These are phyloP conservation scores for Penicillium crustosum DNA, from an alignment of 2,329 filamentous ascomycete species.

Conservation along the genomic window DNA sequence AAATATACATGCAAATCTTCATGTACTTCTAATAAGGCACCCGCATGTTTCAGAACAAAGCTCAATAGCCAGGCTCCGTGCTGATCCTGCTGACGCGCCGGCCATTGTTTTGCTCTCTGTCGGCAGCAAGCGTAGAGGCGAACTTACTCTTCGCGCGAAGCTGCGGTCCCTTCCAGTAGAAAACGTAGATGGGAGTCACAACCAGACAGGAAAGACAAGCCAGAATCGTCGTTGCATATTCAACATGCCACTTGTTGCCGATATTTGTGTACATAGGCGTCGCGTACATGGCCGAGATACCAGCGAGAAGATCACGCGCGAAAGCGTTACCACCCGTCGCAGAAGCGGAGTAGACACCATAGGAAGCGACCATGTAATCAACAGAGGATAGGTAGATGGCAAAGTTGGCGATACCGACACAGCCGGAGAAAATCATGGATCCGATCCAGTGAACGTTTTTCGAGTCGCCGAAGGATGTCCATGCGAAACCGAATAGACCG, in stretches of 20 bases:
- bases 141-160: constrained; percentile 61
- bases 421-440: constrained; percentile 62
- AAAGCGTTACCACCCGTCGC: constrained; percentile 75
- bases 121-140: constrained; percentile 54
- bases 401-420: constrained; percentile 71
- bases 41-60: background rate
- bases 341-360: constrained; percentile 69
- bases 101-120: constrained; percentile 23
- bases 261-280: constrained; percentile 63
- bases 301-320: constrained; percentile 69
- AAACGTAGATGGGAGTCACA: constrained; percentile 60
- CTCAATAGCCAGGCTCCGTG: constrained; percentile 10
- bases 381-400: constrained; percentile 72
- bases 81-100: constrained; percentile 29
- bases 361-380: constrained; percentile 73
- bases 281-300: constrained; percentile 66
- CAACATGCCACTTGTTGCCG: constrained; percentile 51
- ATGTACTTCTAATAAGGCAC: background rate
- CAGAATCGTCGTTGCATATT: constrained; percentile 60
- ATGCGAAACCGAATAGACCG: constrained; percentile 68
- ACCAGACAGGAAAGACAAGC: constrained; percentile 59
- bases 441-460: constrained; percentile 65
- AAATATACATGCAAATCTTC: background rate
- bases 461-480: constrained; percentile 62
- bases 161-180: constrained; percentile 61